Evolutionary conservation across 2,329 filamentous ascomycete species (phyloP), one percentile per base, ranked within the genome.

Genomic region (Fusarium sororula): DNA sequence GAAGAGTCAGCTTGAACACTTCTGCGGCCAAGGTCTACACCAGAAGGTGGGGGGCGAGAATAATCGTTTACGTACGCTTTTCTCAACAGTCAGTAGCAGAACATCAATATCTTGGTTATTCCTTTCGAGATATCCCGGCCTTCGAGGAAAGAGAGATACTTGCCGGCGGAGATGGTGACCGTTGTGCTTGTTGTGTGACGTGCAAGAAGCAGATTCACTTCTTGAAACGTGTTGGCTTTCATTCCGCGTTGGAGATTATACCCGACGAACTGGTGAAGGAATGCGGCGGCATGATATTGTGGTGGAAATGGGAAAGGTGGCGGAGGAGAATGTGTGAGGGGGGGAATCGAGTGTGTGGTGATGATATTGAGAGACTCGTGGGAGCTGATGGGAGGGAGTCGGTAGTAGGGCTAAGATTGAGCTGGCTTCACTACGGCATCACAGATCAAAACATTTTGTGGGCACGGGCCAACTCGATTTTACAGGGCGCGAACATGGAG

Each of bases 371-470:
- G 66, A 75, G 68, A 61, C 65, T 77, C 67, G 62, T 74, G 75
- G 61, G 73, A 72, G 72, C 74, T 78, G 75, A 75, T 67, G 72
- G 70, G 63, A 68, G 66, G 67, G 72, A 75, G 63, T 75, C 62
- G 74, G 75, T 63, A 78, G 71, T 77, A 78, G 76, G 77, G 77
- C 76, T 78, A 78, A 53, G 70, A 72, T 74, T 77, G 67, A 75
- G 72, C 72, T 75, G 75, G 75, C 72, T 70, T 74, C 65, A 44
- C 70, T 59, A 66, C 51, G 45, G 35, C 15, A 15, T 15, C 35
- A 35, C 35, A 17, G 35, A 20, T 26, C 17, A 51, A 35, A 51
- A 24, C 22, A 37, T 14, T 24, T 51, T 32, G 17, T 18, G 30
- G 30, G 48, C 48, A 37, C 48, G 48, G 30, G 30, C 48, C 22